These are phyloP conservation scores for Hirsutella minnesotensis DNA, from an alignment of 2,329 filamentous ascomycete genomes.

Conservation along the genomic window DNA sequence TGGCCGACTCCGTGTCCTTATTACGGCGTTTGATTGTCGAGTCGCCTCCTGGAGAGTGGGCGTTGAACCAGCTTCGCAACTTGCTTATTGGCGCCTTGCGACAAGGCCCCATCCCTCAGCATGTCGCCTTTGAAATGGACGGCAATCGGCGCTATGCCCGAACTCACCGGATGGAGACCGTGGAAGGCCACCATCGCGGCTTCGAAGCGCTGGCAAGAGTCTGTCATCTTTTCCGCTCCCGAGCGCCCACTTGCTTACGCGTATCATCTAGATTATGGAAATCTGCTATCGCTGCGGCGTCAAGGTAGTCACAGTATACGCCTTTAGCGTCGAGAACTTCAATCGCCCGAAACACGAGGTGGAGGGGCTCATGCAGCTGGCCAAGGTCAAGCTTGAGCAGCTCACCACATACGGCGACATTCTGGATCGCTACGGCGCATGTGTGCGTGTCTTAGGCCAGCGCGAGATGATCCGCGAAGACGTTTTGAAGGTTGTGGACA, in stretches of 20 bases:
- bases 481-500: conserved; percentile 78
- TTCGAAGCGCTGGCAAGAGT: conserved; percentile 83
- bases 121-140: conserved; percentile 99
- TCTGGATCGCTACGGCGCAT: conserved; percentile 82
- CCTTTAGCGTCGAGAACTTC: conserved; percentile 98
- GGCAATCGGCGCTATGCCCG: conserved; percentile 90
- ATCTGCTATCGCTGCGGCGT: conserved; percentile 97
- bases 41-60: conserved; percentile 87
- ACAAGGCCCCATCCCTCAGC: conserved; percentile 84
- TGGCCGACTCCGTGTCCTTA: conserved; percentile 42
- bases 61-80: conserved; percentile 65
- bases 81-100: conserved; percentile 78
- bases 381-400: conserved; percentile 87
- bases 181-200: conserved; percentile 90
- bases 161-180: conserved; percentile 83
- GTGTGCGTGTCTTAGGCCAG: conserved; percentile 75
- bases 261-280: conserved; percentile 60
- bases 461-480: conserved; percentile 74
- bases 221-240: not conserved
- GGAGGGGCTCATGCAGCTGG: conserved; percentile 93
- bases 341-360: conserved; percentile 95
- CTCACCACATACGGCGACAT: conserved; percentile 87
- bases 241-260: conserved; percentile 6
- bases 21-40: conserved; percentile 61
- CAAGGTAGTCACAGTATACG: conserved; percentile 93